Evolutionary conservation across 2,329 filamentous ascomycete genomes (phyloP).

Genomic region (Metarhizium anisopliae): DNA sequence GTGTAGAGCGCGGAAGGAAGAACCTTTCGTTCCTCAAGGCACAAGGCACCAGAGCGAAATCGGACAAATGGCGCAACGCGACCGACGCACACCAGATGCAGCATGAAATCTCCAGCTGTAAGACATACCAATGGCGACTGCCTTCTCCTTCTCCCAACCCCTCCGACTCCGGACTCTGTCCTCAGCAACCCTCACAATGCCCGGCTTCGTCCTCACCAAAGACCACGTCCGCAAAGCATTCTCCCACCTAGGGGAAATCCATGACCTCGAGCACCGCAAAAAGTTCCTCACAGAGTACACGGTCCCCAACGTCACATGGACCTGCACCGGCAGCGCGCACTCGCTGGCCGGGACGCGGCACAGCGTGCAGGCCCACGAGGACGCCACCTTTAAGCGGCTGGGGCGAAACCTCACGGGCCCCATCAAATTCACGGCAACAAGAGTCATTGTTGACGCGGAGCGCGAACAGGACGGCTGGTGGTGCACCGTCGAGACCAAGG

Average conservation of each 20-base stretch:
- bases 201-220: slow-evolving; percentile 14
- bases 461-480: slow-evolving; percentile 13
- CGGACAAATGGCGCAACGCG: too few species aligned
- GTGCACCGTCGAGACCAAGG: slow-evolving; percentile 13
- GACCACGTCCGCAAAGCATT: slow-evolving; percentile 12
- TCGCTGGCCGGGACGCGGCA: slow-evolving; percentile 14
- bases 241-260: slow-evolving; percentile 11
- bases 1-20: too few species aligned
- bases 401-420: slow-evolving; percentile 11
- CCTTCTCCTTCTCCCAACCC: neutral
- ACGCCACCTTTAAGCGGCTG: slow-evolving; percentile 12
- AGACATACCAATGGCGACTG: too few species aligned
- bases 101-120: too few species aligned
- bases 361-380: slow-evolving; percentile 10
- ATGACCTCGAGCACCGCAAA: slow-evolving; percentile 7
- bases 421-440: slow-evolving; percentile 13
- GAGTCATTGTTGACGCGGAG: slow-evolving; percentile 14
- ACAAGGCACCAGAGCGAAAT: too few species aligned
- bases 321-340: slow-evolving; percentile 15
- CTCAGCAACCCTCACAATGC: slow-evolving; percentile 1
- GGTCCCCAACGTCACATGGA: slow-evolving; percentile 13
- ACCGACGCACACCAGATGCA: too few species aligned
- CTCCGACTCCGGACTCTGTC: neutral
- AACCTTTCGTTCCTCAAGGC: too few species aligned
- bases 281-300: slow-evolving; percentile 12